Evolutionary conservation across 805 yeast species (phyloP).

Genomic region (Huiozyma naganishii): DNA sequence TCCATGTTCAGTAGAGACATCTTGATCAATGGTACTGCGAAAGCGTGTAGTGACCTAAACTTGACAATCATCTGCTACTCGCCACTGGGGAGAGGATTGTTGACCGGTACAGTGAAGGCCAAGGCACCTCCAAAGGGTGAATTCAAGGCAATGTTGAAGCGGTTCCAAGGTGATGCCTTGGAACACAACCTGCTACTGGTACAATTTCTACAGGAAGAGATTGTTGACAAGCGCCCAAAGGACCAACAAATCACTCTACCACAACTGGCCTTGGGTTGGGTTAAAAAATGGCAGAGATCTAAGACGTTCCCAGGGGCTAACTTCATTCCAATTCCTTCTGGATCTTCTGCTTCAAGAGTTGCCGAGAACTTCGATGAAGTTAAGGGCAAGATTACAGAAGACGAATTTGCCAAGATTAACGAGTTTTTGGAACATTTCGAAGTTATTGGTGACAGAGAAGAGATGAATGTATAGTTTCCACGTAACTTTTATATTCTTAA

Average conservation of each 20-base stretch:
- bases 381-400: conserved; percentile 38
- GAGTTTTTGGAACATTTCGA: conserved; percentile 32
- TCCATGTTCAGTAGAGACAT: conserved; percentile 62
- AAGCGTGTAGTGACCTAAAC: conserved; percentile 41
- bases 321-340: conserved; percentile 74
- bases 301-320: conserved; percentile 33
- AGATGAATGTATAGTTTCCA: conserved; percentile 1
- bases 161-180: conserved; percentile 50
- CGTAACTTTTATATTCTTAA: no score
- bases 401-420: conserved; percentile 45
- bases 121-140: conserved; percentile 39
- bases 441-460: conserved; percentile 48
- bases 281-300: conserved; percentile 33
- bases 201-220: conserved; percentile 34
- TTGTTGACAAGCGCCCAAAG: conserved; percentile 41
- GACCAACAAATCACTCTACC: conserved; percentile 40
- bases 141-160: conserved; percentile 39
- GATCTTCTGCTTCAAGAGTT: conserved; percentile 49
- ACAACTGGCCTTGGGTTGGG: conserved; percentile 65
- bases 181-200: conserved; percentile 42
- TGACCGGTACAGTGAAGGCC: conserved; percentile 45
- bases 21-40: conserved; percentile 50
- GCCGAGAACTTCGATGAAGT: conserved; percentile 42
- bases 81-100: conserved; percentile 70
- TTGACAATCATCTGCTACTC: conserved; percentile 73